These are phyloP conservation scores for Neofusicoccum kwambonambiense DNA, from an alignment of 2,329 filamentous ascomycete genomes.

Conservation along the genomic window DNA sequence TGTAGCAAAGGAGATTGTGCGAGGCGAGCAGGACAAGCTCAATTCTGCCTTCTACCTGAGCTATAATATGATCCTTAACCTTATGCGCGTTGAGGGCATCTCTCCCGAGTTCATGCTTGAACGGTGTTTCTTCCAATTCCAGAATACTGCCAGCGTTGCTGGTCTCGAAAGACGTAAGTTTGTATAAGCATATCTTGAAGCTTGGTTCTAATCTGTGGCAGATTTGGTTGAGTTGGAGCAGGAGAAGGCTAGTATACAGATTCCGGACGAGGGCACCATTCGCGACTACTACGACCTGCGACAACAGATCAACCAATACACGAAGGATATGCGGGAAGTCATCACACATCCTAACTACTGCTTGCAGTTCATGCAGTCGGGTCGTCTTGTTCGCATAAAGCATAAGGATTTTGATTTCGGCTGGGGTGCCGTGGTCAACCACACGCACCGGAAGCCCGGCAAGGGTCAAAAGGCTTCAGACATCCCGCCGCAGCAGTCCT, in stretches of 20 bases:
- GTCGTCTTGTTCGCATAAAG: constrained; percentile 85
- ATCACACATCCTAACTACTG: constrained; percentile 91
- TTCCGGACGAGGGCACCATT: constrained; percentile 82
- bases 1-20: constrained; percentile 91
- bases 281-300: constrained; percentile 93
- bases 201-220: constrained; percentile 24
- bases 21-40: constrained; percentile 92
- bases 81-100: constrained; percentile 97
- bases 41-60: constrained; percentile 97
- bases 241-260: constrained; percentile 69
- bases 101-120: constrained; percentile 99
- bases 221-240: constrained; percentile 76
- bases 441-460: constrained; percentile 61
- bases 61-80: constrained; percentile 98
- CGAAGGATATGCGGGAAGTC: constrained; percentile 84
- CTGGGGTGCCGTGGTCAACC: constrained; percentile 87
- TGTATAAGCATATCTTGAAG: not conserved
- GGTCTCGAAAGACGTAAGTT: constrained; percentile 67
- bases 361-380: constrained; percentile 78
- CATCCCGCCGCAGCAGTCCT: constrained; percentile 70
- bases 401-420: constrained; percentile 80
- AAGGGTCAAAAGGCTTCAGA: constrained; percentile 68
- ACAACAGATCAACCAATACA: constrained; percentile 78
- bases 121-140: constrained; percentile 96
- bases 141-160: constrained; percentile 86